Base-by-base conservation (phyloP, 1,284 basidiomycete genomes). In the Cryptococcus sp. region DNA sequence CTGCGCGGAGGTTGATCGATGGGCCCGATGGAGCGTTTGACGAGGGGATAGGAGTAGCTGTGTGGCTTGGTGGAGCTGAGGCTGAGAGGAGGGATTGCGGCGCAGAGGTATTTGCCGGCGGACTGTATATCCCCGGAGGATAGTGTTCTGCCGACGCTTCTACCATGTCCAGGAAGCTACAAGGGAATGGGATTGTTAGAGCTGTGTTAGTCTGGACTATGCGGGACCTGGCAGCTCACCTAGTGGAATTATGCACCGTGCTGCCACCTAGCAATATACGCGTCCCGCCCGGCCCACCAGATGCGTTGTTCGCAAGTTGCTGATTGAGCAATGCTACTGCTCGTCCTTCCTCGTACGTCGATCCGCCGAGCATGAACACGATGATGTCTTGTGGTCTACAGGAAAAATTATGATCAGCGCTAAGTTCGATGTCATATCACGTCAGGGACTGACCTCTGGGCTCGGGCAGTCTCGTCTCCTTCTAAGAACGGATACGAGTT, bases 371-470 rank as follows among this genome's bases (percentile, higher is more conserved):
- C 81, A 97, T 89, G 79, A 97, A 97, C 55, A 97, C 83, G 60
- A 97, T 95, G 49, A 97, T 85, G 73, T 97, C 94, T 71, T 95
- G 93, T 10, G 93, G 90, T 65, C 92, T 93, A 57, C n/a, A 15
- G 20, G 8, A 47, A 1, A 23, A 10, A 39, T 5, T 27, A 38
- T 22, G 25, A 25, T 20, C 23, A 19, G 41, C 27, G 49, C 19
- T 38, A 19, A 5, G 10, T 42, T 23, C 13, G 45, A 50, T 6
- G 41, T 35, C 19, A 15, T 16, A 54, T 38, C 13, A 49, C 3
- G 19, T 7, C 15, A 23, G n/a, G 17, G 47, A 60, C 68, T 57
- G 16, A 73, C 73, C 71, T 63, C 57, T 80, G 79, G 4, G 67
- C 63, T 25, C 75, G 59, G 4, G 71, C 72, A 27, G 82, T 82